Conservation (phyloP, 202 grass and related monocot genomes). For the Elaeis oleifera region DNA sequence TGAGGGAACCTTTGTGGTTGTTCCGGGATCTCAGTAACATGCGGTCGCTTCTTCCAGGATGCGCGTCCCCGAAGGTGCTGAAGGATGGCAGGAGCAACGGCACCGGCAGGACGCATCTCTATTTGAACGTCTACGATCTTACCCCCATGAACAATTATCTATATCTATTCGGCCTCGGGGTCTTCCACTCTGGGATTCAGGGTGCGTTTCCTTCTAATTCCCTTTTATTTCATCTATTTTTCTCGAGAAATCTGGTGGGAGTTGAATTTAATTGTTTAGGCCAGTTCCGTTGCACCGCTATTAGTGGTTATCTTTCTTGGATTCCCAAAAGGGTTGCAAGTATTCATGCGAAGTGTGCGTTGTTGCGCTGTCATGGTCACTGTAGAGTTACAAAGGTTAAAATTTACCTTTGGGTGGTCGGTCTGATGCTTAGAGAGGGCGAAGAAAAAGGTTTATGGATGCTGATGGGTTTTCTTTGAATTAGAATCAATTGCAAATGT, state of each 20-base stretch:
- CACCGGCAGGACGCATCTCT: neutral
- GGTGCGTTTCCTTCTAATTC: neutral
- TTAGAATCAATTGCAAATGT: too few relatives aligned
- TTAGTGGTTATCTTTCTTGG: too few relatives aligned
- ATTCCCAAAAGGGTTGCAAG: too few relatives aligned
- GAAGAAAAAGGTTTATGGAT: too few relatives aligned
- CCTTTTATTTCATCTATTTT: neutral
- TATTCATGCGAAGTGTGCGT: too few relatives aligned
- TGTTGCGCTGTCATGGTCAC: too few relatives aligned
- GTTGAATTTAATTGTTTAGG: neutral
- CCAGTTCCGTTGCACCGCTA: too few relatives aligned
- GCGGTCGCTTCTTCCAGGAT: neutral
- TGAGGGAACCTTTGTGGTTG: neutral
- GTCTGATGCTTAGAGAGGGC: too few relatives aligned
- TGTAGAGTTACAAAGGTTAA: too few relatives aligned
- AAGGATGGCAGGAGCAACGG: neutral
- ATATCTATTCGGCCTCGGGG: neutral
- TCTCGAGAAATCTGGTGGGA: neutral
- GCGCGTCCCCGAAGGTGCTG: neutral
- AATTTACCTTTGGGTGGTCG: too few relatives aligned
- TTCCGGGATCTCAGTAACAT: neutral
- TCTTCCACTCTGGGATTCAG: slow-evolving; percentile 10
- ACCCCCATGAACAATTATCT: slow-evolving; percentile 9
- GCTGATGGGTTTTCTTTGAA: too few relatives aligned
- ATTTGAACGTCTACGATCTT: slow-evolving; percentile 11